Evolutionary conservation across 2,329 filamentous ascomycete genomes (phyloP), one percentile per base, ranked within the genome.

Genomic region (Nigrospora osmanthi): DNA sequence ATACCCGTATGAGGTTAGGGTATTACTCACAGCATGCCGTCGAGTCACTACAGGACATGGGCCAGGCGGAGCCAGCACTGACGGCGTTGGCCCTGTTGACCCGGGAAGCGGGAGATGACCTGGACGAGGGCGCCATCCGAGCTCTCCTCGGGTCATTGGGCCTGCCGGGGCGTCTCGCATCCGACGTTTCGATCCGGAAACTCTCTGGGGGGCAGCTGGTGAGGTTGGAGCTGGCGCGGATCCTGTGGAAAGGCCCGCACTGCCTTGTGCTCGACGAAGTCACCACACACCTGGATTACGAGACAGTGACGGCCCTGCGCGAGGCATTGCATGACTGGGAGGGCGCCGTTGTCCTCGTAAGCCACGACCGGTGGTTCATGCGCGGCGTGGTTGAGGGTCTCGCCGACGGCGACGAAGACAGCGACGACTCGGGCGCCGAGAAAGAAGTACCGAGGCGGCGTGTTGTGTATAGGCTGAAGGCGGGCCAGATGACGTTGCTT

Each of bases 21-120:
- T 88, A 89, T 58, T 93, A 90, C 63, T 86, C 85, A 4, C 88
- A 94, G 59, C 82, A 89, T 54, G 82, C 85, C 0, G 84, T 90
- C 5, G 84, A 90, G 52, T 71, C 73, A 6, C 71, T 93, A 6
- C 80, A 84, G 50, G 57, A 67, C 2, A 61, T 77, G 7, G 82
- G 78, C 0, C 61, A 59, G 0, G 53, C 56, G 1, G 55, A 75
- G 6, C 69, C 74, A 1, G 58, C 63, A 2, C 62, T 86, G 6
- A 89, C 86, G 0, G 82, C 86, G 0, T 70, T 93, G 1, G 63
- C 73, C 0, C 70, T 89, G 3, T 61, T 93, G 4, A 71, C 75
- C 38, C 65, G 70, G 17, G 75, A 82, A 42, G 70, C 72, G 1
- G 70, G 70, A 1, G 70, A 68, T 0, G 59, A 59, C 14, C 65